Evolutionary conservation across 768 basidiomycete species (phyloP).

Genomic region (Suillus placidus): DNA sequence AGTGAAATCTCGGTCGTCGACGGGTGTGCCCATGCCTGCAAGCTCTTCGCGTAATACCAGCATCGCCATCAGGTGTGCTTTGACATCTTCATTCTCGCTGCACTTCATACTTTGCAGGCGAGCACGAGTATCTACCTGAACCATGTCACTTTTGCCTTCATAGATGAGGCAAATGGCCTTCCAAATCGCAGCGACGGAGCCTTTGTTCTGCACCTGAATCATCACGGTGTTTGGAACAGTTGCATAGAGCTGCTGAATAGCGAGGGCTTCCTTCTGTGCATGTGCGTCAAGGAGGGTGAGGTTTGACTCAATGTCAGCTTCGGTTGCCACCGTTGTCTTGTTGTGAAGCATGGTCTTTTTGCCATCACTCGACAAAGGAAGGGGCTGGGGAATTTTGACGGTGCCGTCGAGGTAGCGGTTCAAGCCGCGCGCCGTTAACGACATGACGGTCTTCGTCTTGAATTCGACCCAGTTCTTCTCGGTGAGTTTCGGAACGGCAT

Average conservation of each 20-base stretch:
- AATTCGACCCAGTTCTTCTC: too few relatives aligned
- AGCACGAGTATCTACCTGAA: slow-evolving; percentile 6
- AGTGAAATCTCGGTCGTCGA: slow-evolving; percentile 8
- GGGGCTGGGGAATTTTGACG: slow-evolving; percentile 7
- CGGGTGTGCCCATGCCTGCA: slow-evolving; percentile 10
- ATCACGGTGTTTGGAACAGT: slow-evolving; percentile 3
- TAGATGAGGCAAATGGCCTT: slow-evolving; percentile 8
- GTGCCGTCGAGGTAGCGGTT: neutral
- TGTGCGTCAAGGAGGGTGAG: too few relatives aligned
- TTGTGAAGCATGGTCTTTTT: too few relatives aligned
- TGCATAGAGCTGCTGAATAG: slow-evolving; percentile 12
- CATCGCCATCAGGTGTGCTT: slow-evolving; percentile 5
- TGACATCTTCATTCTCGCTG: slow-evolving; percentile 7
- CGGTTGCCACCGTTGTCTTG: too few relatives aligned
- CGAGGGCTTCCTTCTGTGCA: too few relatives aligned
- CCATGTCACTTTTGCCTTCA: slow-evolving; percentile 12
- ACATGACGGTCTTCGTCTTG: too few relatives aligned
- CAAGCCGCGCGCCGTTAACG: slow-evolving; percentile 7
- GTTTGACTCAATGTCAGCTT: too few relatives aligned
- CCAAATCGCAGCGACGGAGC: neutral
- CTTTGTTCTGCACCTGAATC: slow-evolving; percentile 5
- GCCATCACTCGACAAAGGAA: slow-evolving; percentile 1
- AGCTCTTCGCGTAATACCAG: slow-evolving; percentile 7
- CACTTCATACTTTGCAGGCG: slow-evolving; percentile 13
- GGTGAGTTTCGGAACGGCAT: too few relatives aligned